These are phyloP conservation scores for Dendrothele bispora DNA, from an alignment of 768 basidiomycete genomes.

Conservation along the genomic window DNA sequence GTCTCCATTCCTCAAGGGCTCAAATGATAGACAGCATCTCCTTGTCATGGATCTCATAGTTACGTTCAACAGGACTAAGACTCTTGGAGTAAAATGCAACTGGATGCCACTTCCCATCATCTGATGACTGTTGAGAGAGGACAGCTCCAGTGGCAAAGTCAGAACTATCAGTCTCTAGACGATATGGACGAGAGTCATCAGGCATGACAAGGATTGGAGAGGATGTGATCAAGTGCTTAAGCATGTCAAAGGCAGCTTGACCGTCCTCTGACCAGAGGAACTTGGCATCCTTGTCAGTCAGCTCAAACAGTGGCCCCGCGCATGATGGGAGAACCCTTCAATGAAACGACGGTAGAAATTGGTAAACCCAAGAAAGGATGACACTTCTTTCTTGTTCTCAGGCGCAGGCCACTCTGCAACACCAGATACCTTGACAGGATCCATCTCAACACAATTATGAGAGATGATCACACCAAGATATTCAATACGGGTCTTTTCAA, in stretches of 20 bases:
- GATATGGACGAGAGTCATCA: conserved; percentile 10
- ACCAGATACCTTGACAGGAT: conserved; percentile 27
- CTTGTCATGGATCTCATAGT: too few relatives aligned
- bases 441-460: conserved; percentile 24
- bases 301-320: conserved; percentile 17
- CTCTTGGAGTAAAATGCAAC: conserved; percentile 37
- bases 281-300: conserved; percentile 16
- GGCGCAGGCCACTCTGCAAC: conserved; percentile 31
- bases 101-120: conserved; percentile 28
- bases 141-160: conserved; percentile 22
- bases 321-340: conserved; percentile 23
- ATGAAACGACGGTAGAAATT: too few relatives aligned
- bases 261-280: conserved; percentile 20
- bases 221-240: conserved; percentile 23
- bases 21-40: conserved; percentile 50
- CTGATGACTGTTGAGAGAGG: conserved; percentile 19
- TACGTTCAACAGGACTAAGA: conserved; percentile 30
- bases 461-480: too few relatives aligned
- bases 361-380: too few relatives aligned
- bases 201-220: conserved; percentile 24
- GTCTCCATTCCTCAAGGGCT: conserved; percentile 25
- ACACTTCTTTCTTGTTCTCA: conserved; percentile 25
- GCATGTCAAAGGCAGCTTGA: conserved; percentile 20
- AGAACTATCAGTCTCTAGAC: conserved; percentile 23
- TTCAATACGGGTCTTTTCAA: too few relatives aligned